A percentile compares a stretch with the other conserved stretches of the same genome.
Conservation (phyloP, 2,329 filamentous ascomycete species). For the Aspergillus vadensis region DNA sequence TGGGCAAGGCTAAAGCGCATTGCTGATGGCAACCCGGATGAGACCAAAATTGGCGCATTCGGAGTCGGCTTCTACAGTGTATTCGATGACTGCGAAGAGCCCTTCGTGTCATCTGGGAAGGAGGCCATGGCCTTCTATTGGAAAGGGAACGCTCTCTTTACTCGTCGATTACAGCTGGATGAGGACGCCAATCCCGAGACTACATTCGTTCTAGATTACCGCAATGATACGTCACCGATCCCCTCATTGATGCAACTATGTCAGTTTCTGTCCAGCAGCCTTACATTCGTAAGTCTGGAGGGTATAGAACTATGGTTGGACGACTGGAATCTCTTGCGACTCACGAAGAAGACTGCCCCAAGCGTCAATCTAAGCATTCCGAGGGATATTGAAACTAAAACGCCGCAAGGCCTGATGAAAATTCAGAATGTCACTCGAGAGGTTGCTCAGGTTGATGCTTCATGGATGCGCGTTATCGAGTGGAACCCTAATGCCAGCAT, state of each 20-base stretch:
- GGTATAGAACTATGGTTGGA: slow-evolving; percentile 89
- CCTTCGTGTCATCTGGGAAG: slow-evolving; percentile 88
- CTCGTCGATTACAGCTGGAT: slow-evolving; percentile 76
- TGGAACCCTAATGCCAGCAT: slow-evolving; percentile 67
- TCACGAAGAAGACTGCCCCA: slow-evolving; percentile 85
- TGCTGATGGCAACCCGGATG: slow-evolving; percentile 97
- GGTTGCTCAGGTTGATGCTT: slow-evolving; percentile 87
- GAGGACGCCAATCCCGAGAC: slow-evolving; percentile 69
- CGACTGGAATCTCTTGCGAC: slow-evolving; percentile 74
- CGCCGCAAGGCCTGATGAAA: slow-evolving; percentile 86
- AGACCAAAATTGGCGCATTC: slow-evolving; percentile 98
- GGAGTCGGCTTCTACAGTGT: slow-evolving; percentile 98
- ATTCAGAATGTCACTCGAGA: slow-evolving; percentile 78
- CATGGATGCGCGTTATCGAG: slow-evolving; percentile 82
- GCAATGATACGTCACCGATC: slow-evolving; percentile 82
- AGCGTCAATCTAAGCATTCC: slow-evolving; percentile 73
- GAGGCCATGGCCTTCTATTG: slow-evolving; percentile 99
- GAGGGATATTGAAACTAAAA: slow-evolving; percentile 75
- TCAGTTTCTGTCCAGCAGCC: slow-evolving; percentile 89
- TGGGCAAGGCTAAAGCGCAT: slow-evolving; percentile 94
- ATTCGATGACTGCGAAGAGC: slow-evolving; percentile 96
- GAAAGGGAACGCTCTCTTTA: slow-evolving; percentile 98
- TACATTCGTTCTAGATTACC: slow-evolving; percentile 91
- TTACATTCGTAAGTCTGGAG: slow-evolving; percentile 91
- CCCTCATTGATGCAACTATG: slow-evolving; percentile 83